These are phyloP conservation scores for Annulohypoxylon nitens DNA, from an alignment of 495 filamentous ascomycete genomes.

Conservation along the genomic window DNA sequence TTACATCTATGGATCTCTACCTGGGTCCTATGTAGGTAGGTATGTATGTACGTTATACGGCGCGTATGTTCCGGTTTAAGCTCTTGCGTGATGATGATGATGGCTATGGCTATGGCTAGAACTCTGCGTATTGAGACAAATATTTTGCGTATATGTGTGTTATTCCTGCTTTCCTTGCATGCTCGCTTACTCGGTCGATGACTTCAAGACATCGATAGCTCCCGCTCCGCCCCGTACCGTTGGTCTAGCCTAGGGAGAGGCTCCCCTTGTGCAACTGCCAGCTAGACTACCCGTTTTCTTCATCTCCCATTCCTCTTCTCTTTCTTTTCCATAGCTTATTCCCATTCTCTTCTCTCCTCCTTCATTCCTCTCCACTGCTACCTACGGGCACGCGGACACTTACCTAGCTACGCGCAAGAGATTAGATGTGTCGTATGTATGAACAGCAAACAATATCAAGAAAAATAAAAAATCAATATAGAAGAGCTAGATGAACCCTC, in stretches of 20 bases:
- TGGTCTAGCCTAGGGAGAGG: conserved; percentile 17
- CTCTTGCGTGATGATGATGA: conserved; percentile 1
- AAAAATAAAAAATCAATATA: background rate
- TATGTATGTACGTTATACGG: background rate
- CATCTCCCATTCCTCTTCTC: background rate
- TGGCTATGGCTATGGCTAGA: conserved; percentile 2
- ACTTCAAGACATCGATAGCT: background rate
- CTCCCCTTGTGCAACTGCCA: conserved; percentile 4
- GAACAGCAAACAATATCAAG: conserved; percentile 8
- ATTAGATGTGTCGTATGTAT: background rate
- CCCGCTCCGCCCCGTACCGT: conserved; percentile 21
- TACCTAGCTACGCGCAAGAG: background rate
- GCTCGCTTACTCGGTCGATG: conserved; percentile 3
- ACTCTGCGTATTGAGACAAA: conserved; percentile 3
- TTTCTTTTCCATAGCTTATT: background rate
- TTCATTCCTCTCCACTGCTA: background rate
- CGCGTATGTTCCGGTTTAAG: background rate
- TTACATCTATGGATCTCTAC: background rate
- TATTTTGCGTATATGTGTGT: background rate
- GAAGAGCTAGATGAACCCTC: conserved; percentile 2
- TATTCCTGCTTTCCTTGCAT: background rate
- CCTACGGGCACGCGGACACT: background rate
- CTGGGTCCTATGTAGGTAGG: background rate
- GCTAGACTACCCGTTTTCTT: background rate
- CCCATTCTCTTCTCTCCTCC: conserved; percentile 3